Base-by-base conservation (phyloP, 768 basidiomycete species). In the Collybiopsis confluens region DNA sequence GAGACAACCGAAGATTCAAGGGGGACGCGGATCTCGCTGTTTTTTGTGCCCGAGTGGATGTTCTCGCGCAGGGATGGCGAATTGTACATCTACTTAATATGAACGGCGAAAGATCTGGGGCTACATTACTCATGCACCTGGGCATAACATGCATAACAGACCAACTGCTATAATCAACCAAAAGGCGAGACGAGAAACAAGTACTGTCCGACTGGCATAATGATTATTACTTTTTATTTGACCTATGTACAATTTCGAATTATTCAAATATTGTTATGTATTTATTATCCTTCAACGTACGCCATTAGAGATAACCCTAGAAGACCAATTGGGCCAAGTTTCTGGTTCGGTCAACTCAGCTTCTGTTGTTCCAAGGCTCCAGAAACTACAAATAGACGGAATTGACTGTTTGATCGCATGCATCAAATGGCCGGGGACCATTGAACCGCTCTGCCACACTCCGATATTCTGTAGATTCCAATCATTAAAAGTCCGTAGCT, bases 11-110 rank as follows among this genome's bases (percentile, higher is more conserved):
- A 76, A 4, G 68, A 66, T 42, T 70, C 78, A 55, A 68, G 75
- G 67, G 61, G 46, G 75, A 82, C 60, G 73, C 77, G 53, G 63
- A 66, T 42, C 57, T 83, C n/a, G 77, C 70, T 2, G 68, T 76
- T 5, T 83, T 83, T 61, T 80, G 81, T 62, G 78, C 75, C n/a
- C 71, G 75, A 10, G 57, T 85, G 28, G 69, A 68, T 26, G 65
- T 76, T 53, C 58, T 84, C 23, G 65, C 75, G 40, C 64, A 68
- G 55, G 80, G 75, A 24, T 81, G 75, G 78, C 69, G 74, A 18
- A 57, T 82, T 27, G 63, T 81, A 27, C 70, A 76, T 36, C 68
- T 85, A 67, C 60, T 85, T 50, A 71, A 80, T 59, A 68, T 64
- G 68, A 68, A 70, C 26, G 82, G 83, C 10, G 82, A 80, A 62